phyloP scores from a whole-genome alignment of 106 monocot genomes.

The Acorus gramineus region DNA sequence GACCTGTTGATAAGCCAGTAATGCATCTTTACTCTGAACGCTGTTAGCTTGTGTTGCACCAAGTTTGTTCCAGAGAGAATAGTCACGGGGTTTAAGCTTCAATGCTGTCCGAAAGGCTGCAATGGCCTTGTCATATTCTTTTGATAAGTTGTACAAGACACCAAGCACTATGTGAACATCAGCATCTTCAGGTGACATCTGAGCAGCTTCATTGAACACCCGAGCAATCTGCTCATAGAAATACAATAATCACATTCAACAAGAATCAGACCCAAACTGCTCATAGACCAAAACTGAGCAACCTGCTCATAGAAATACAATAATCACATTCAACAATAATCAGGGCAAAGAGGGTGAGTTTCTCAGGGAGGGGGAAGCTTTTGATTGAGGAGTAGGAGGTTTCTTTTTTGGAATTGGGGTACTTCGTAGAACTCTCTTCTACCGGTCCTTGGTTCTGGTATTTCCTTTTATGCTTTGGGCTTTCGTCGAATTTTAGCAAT shows the following conservation, averaged over 20 bases:
- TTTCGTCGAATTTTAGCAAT: no score
- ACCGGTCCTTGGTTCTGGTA: no score
- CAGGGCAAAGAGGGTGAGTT: no score
- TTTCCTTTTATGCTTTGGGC: no score
- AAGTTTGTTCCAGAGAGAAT: constrained; percentile 99
- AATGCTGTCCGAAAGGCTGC: constrained; percentile 59
- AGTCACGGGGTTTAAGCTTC: constrained; percentile 86
- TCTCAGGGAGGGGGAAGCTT: no score
- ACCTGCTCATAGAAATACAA: constrained; percentile 33
- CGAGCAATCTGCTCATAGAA: constrained; percentile 53
- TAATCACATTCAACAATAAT: no score
- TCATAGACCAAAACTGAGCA: no score
- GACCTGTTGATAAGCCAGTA: constrained; percentile 93
- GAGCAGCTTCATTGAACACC: constrained; percentile 85
- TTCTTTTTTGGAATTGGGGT: no score
- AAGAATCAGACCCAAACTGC: no score
- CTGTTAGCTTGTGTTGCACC: constrained; percentile 99
- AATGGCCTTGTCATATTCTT: constrained; percentile 95
- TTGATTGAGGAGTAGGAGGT: no score
- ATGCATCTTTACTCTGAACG: constrained; percentile 86
- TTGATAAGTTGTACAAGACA: constrained; percentile 86
- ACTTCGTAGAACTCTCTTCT: no score
- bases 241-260: no score
- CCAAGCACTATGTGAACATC: constrained; percentile 97
- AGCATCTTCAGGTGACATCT: constrained; percentile 90